phyloP scores from a whole-genome alignment of 768 basidiomycete genomes.

The Russula griseocarnosa region DNA sequence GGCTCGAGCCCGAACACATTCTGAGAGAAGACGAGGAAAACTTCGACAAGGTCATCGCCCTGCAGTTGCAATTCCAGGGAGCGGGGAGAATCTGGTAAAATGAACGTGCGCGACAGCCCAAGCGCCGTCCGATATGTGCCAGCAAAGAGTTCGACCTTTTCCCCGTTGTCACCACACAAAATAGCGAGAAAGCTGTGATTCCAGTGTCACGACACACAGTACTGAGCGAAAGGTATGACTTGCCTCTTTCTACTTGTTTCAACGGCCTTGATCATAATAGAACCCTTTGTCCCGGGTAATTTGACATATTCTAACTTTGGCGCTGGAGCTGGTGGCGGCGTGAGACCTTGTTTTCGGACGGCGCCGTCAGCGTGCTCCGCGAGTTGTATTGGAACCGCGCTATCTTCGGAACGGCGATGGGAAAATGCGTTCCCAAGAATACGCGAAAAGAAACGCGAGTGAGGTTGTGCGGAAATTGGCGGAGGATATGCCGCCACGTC shows the following conservation, averaged over 20 bases:
- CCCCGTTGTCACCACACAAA: constrained; percentile 86
- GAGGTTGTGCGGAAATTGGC: constrained; percentile 37
- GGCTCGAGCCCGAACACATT: constrained; percentile 92
- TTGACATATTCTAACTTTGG: constrained; percentile 91
- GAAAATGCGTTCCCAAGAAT: constrained; percentile 63
- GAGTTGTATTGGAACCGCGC: constrained; percentile 34
- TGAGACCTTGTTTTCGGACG: constrained; percentile 36
- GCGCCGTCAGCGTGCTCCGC: constrained; percentile 42
- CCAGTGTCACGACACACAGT: neutral
- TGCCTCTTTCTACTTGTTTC: constrained; percentile 89
- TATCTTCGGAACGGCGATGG: constrained; percentile 57
- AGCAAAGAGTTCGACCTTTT: constrained; percentile 91
- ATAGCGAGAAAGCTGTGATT: constrained; percentile 78
- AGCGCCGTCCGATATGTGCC: constrained; percentile 88
- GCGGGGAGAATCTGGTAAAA: constrained; percentile 84
- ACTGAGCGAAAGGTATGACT: constrained; percentile 4
- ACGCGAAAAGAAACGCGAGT: constrained; percentile 68
- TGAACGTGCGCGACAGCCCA: constrained; percentile 87
- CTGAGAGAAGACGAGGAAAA: constrained; percentile 86
- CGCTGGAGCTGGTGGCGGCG: constrained; percentile 55
- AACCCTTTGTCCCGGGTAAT: constrained; percentile 84
- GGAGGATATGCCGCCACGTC: constrained; percentile 21
- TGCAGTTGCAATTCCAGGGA: constrained; percentile 85
- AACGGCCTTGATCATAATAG: constrained; percentile 77
- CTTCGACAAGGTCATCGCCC: constrained; percentile 88